Evolutionary conservation across 768 basidiomycete species (phyloP), one percentile per base, ranked within the genome.

Genomic region (Serendipita sp.): DNA sequence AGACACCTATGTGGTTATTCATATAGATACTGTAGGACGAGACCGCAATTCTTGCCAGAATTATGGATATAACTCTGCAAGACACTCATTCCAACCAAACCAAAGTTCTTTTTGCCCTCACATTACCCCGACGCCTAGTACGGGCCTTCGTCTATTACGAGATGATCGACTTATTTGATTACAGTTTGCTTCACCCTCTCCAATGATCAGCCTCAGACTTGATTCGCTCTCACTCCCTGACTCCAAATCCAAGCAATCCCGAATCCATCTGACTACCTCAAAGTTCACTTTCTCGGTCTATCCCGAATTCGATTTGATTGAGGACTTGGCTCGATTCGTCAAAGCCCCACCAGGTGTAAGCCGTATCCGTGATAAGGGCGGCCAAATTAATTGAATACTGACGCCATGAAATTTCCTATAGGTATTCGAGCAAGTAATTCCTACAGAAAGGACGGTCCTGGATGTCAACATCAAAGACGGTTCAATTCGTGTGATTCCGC

Each of bases 401-500:
- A 5, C 24, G n/a, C n/a, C n/a, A n/a, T n/a, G n/a, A n/a, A n/a
- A n/a, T n/a, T n/a, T n/a, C n/a, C n/a, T n/a, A 2, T 64, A 83
- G 92, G 86, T 88, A 0, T 99, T 99, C 69, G 94, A 94, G 71
- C 80, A 90, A 24, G 92, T 96, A 13, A 82, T 92, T 16, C 96
- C 96, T 1, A 91, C 79, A 62, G 96, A 98, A 70, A 74, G 86
- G 44, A 97, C 92, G 3, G 75, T 77, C 11, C 72, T 97, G 26
- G 75, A 78, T n/a, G 64, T 94, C 34, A 80, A 78, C 65, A 68
- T 92, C 22, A 64, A 74, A 17, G 86, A 93, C 67, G 80, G 83
- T 9, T 87, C 89, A 0, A 67, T 89, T 11, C 82, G 83, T 58
- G 64, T 81, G 1, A 74, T 81, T 22, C 79, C 85, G 1, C 79